Conservation (phyloP, 78 protist species). For the Dictyostelium purpureum region DNA sequence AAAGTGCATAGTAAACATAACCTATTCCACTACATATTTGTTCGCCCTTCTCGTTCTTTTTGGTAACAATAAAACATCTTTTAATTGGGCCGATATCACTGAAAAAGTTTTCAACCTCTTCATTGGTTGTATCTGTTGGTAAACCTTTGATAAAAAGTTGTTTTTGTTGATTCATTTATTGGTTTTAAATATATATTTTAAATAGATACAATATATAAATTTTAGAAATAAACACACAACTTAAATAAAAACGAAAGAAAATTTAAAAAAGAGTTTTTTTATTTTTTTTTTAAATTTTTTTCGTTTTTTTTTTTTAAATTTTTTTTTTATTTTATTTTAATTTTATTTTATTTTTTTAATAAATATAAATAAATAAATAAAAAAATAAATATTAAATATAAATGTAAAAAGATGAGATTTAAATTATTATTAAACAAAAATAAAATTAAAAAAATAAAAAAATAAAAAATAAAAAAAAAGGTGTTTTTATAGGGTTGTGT, state of each 20-base stretch:
- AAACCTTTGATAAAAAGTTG: slow-evolving; percentile 48
- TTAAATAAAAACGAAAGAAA: neutral
- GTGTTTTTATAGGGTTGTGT: neutral
- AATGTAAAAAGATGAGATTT: too few relatives aligned
- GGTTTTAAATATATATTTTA: neutral
- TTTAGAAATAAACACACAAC: neutral
- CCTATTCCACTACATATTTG: slow-evolving; percentile 42
- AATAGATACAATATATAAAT: neutral
- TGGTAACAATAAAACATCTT: slow-evolving; percentile 39
- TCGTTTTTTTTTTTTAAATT: neutral
- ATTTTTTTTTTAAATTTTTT: neutral
- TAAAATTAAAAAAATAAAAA: neutral
- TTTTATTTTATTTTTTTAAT: neutral
- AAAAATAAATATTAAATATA: too few relatives aligned
- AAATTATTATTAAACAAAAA: too few relatives aligned
- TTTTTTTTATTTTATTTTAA: neutral
- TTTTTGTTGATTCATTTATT: neutral
- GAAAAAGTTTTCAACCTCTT: slow-evolving; percentile 46
- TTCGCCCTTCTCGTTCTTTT: neutral
- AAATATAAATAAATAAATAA: neutral
- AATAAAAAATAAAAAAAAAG: neutral
- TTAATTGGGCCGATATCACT: slow-evolving; percentile 59
- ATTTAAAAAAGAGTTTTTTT: neutral
- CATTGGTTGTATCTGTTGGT: slow-evolving; percentile 29
- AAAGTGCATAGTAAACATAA: slow-evolving; percentile 46